Base-by-base conservation (phyloP, 2,329 filamentous ascomycete species). In the Pleoardoris graminearum region DNA sequence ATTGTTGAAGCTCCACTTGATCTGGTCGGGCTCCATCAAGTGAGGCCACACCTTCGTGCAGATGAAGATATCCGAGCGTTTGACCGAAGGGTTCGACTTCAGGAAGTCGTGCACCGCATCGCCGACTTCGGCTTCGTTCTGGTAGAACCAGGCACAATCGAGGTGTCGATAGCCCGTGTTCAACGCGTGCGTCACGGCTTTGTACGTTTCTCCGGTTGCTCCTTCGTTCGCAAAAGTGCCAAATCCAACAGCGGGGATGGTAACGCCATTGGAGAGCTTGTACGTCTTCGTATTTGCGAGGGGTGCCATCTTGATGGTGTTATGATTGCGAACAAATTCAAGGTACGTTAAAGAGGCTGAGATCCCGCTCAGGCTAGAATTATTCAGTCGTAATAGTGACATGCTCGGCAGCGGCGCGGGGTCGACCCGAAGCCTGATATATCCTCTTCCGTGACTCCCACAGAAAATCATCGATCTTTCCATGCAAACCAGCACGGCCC, bases 201-300 rank as follows among this genome's bases (percentile, higher is more conserved):
- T 67, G 42, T 80, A 77, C 55, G 79, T 77, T 47, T 81, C 71
- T 53, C 79, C 71, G 12, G 78, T 77, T n/a, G 85, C 81, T 51
- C 85, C 86, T 74, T 89, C 86, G 70, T 81, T 88, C 57, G 81
- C 82, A 71, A 88, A 91, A 56, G 89, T 86, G 51, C 88, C 88
- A 64, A 90, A 90, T 32, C 87, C 88, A 14, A 91, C 79, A 32
- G 79, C 80, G 39, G 88, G 88, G 30, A 90, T 86, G 67, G 78
- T 79, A 53, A 86, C 81, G 61, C 81, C 81, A 66, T 82, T 84
- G 76, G 73, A 79, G 46, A 84, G 76, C 58, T 72, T 81, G 73
- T 79, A 83, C 39, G 75, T 77, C 66, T 75, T 75, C 32, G 62
- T 53, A 64, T 72, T 73, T 36, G 63, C 58, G 48, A 64, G 59